Evolutionary conservation across 805 yeast genomes (phyloP).

Genomic region (Starmerella scarabaei): DNA sequence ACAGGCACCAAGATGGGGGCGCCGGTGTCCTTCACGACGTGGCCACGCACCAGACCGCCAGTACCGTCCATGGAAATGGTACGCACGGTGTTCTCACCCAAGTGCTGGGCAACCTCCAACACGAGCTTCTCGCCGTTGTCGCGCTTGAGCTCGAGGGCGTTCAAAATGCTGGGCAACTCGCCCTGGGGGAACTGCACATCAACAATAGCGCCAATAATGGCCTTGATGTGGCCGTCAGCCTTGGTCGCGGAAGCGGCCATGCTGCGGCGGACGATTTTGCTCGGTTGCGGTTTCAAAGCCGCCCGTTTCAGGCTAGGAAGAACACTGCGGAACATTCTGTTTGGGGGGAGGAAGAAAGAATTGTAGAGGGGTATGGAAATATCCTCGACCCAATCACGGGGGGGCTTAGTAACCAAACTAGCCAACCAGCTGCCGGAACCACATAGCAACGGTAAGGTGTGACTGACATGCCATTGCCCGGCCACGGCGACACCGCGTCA

Average conservation of each 20-base stretch:
- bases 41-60: conserved; percentile 99
- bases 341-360: conserved; percentile 6
- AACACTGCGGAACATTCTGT: conserved; percentile 23
- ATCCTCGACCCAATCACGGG: conserved; percentile 14
- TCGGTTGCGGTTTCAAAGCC: conserved; percentile 20
- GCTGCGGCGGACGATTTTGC: conserved; percentile 18
- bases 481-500: no score
- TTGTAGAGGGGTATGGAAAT: conserved; percentile 6
- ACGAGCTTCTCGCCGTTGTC: conserved; percentile 60
- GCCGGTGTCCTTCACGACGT: conserved; percentile 84
- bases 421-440: background rate
- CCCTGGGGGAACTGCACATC: conserved; percentile 97
- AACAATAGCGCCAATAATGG: conserved; percentile 26
- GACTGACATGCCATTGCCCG: no score
- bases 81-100: conserved; percentile 99
- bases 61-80: conserved; percentile 99
- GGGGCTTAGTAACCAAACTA: background rate
- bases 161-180: conserved; percentile 91
- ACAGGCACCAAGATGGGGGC: conserved; percentile 98
- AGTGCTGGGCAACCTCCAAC: conserved; percentile 97
- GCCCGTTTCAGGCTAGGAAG: conserved; percentile 25
- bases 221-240: conserved; percentile 20
- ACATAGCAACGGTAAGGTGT: no score
- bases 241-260: conserved; percentile 20
- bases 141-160: conserved; percentile 83